Conservation (phyloP, 495 filamentous ascomycete genomes). For the Jackrogersella multiformis region DNA sequence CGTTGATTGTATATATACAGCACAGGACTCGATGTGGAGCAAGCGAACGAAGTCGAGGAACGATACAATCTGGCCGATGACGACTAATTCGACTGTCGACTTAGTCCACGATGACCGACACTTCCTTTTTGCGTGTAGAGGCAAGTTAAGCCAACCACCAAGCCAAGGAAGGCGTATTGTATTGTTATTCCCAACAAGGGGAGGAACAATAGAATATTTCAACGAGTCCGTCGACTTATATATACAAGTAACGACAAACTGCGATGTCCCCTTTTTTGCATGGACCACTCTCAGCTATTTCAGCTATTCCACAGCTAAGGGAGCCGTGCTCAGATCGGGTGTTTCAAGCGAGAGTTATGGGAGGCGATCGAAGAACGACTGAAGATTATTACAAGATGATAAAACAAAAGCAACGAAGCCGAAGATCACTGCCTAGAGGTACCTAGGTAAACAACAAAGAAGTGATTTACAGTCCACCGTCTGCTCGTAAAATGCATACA, state of each 20-base stretch:
- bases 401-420: conserved; percentile 23
- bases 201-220: conserved; percentile 5
- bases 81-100: conserved; percentile 3
- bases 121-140: conserved; percentile 21
- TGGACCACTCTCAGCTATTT: conserved; percentile 22
- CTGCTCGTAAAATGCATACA: conserved; percentile 25
- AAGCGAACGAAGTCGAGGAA: conserved; percentile 30
- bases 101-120: conserved; percentile 5
- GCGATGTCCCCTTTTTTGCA: conserved; percentile 13
- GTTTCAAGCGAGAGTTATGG: conserved; percentile 35
- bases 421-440: neutral
- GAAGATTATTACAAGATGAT: conserved; percentile 29
- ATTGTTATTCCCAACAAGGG: conserved; percentile 15
- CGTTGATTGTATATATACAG: conserved; percentile 21
- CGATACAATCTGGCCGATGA: conserved; percentile 1
- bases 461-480: conserved; percentile 20
- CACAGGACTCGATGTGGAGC: conserved; percentile 2
- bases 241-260: conserved; percentile 23
- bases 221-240: conserved; percentile 26
- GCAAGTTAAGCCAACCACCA: neutral
- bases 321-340: conserved; percentile 27
- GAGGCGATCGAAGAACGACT: conserved; percentile 37
- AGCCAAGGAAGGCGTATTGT: conserved; percentile 15
- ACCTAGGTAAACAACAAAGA: conserved; percentile 21
- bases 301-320: conserved; percentile 22